Base-by-base conservation (phyloP, 208 protist species). In the Trypanosoma cruzi region DNA sequence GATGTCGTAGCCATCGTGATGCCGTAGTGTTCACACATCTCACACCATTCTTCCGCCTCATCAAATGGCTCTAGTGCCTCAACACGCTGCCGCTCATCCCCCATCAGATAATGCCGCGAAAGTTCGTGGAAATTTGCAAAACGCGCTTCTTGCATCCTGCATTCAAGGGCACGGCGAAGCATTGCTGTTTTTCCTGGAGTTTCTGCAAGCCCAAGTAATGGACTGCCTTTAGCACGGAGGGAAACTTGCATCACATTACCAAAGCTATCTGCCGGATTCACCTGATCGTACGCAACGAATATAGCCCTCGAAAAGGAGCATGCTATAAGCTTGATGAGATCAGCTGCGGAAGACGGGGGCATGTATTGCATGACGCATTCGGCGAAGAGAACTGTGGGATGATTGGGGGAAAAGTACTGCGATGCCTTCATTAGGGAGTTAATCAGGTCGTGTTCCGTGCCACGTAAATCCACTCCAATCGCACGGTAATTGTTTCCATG, bases 341-440 rank as follows among this genome's bases (percentile, higher is more conserved):
- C 59, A 20, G 75, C 34, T n/a, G 88, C 73, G 34, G 79, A 74
- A 28, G 78, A 74, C 5, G 79, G 59, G 13, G 86, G 85, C 85
- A 97, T 90, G 79, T 97, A 97, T 77, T 97, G 92, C 85, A 94
- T 93, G 18, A 97, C 88, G 54, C 92, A 97, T 76, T 97, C 89
- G 16, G 92, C 92, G 71, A 91, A 95, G n/a, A 97, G 75, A 62
- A 97, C 73, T 11, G 90, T 95, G 5, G 87, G 85, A 48, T 76
- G 46, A 0, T 44, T 26, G 1, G 76, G 18, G 28, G 77, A 71
- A 60, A 97, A 79, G 86, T 49, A 24, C 56, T 32, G n/a, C 8
- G 69, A 62, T 6, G 52, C 52, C 36, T 62, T 73, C 48, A 13
- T 73, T 55, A 31, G 81, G 67, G 16, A 76, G 1, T 58, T 53